Evolutionary conservation across 805 yeast species (phyloP), one percentile per base, ranked within the genome.

Genomic region (Zygotorulaspora danielsina): DNA sequence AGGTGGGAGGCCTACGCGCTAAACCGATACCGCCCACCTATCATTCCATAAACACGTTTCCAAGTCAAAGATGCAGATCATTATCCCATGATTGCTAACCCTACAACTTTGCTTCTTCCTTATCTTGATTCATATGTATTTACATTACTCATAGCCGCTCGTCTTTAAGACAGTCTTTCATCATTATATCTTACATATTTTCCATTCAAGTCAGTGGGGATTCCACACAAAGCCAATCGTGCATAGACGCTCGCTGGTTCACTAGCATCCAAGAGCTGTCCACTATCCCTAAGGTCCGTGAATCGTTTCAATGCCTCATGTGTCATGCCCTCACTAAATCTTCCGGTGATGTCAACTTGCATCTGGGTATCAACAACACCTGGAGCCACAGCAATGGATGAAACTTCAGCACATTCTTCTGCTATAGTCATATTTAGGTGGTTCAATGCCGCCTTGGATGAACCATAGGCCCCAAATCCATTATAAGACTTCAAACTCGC

Each of bases 361-460:
- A 93, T 90, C 19, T 68, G 69, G 0, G 98, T 90, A 55, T 86
- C 86, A 2, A 93, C 97, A 1, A 87, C 95, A 2, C 98, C 97
- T 0, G 98, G 98, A 0, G 96, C 96, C 18, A 93, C 72, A 0
- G 96, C 71, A 10, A 88, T 66, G 3, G 82, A 67, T 22, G 31
- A 45, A n/a, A 57, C 51, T 0, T 65, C 70, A 1, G 71, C 66
- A 56, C 83, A 88, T 53, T 88, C 96, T 4, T 64, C 67, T 1
- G 85, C 81, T 11, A 90, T 59, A 9, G 84, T 76, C 34, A 65
- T 56, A 5, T 85, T 79, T 36, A 87, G 72, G 52, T 81, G 88
- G 60, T 90, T 88, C 38, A 90, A 57, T 0, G 97, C 96, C 0
- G 97, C 96, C 60, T 90, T 90, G 5, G 96, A 80, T 3, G 89